A percentile compares a stretch with the other conserved stretches of the same genome.
These are phyloP conservation scores for Boletus sensibilis DNA, from an alignment of 768 basidiomycete species.

Conservation along the genomic window DNA sequence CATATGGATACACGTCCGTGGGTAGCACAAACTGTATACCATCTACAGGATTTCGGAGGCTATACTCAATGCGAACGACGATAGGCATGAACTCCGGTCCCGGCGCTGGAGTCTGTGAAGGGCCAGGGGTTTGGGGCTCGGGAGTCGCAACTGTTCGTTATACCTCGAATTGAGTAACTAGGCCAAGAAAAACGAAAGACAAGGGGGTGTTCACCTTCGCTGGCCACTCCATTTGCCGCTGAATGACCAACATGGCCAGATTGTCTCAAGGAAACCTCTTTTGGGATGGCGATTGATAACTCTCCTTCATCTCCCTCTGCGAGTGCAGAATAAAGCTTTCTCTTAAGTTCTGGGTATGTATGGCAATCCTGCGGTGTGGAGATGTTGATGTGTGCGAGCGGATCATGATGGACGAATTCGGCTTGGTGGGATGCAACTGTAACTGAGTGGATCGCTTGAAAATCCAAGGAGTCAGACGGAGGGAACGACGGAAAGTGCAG, in stretches of 20 bases:
- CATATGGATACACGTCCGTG: slow-evolving; percentile 79
- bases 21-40: slow-evolving; percentile 84
- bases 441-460: slow-evolving; percentile 67
- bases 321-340: slow-evolving; percentile 85
- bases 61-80: slow-evolving; percentile 74
- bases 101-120: slow-evolving; percentile 35
- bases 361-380: slow-evolving; percentile 77
- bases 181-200: background rate
- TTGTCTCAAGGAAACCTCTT: slow-evolving; percentile 64
- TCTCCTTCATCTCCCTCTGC: slow-evolving; percentile 95
- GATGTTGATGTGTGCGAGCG: slow-evolving; percentile 62
- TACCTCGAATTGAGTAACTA: slow-evolving; percentile 4
- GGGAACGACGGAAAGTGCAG: slow-evolving; percentile 13
- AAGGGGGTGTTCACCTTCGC: slow-evolving; percentile 50
- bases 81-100: slow-evolving; percentile 74
- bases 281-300: slow-evolving; percentile 83
- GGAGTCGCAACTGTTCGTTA: slow-evolving; percentile 62
- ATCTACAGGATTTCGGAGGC: slow-evolving; percentile 77
- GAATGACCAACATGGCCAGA: slow-evolving; percentile 45
- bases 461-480: slow-evolving; percentile 22
- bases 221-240: slow-evolving; percentile 41
- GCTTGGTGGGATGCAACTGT: slow-evolving; percentile 69
- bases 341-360: slow-evolving; percentile 89
- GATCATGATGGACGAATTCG: slow-evolving; percentile 78
- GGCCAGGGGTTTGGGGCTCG: slow-evolving; percentile 72